Evolutionary conservation across 257 asterid species (phyloP).

Genomic region (Vinca minor): DNA sequence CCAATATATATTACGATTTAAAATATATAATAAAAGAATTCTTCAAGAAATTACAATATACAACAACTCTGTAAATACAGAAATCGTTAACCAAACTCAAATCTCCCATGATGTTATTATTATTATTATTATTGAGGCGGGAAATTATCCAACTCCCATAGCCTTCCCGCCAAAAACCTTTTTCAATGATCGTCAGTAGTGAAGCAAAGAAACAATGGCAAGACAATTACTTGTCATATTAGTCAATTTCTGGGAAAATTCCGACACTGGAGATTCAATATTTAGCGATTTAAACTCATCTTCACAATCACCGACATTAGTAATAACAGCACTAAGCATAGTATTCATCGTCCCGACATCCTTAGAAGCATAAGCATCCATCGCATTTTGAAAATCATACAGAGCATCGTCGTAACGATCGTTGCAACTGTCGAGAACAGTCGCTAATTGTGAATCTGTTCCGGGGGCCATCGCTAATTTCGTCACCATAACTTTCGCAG

Average conservation of each 20-base stretch:
- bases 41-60: no score
- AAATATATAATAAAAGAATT: no score
- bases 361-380: slow-evolving; percentile 16
- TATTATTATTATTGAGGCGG: no score
- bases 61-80: no score
- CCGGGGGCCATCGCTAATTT: slow-evolving; percentile 12
- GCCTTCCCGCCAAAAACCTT: no score
- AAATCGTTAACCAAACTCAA: no score
- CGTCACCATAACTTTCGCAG: not conserved
- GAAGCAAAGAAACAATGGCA: slow-evolving; percentile 27
- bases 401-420: slow-evolving; percentile 12
- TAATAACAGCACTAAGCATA: slow-evolving; percentile 48
- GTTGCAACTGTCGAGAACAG: slow-evolving; percentile 7
- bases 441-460: slow-evolving; percentile 15
- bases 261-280: slow-evolving; percentile 17
- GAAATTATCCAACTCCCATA: no score
- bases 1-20: no score
- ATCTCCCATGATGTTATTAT: no score
- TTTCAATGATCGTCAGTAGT: no score
- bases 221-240: slow-evolving; percentile 48
- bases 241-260: slow-evolving; percentile 22
- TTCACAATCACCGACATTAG: slow-evolving; percentile 38
- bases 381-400: slow-evolving; percentile 23
- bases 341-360: slow-evolving; percentile 41
- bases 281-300: slow-evolving; percentile 20